Conservation (phyloP, 371 early-diverging fungal species). For the Smittium mucronatum region DNA sequence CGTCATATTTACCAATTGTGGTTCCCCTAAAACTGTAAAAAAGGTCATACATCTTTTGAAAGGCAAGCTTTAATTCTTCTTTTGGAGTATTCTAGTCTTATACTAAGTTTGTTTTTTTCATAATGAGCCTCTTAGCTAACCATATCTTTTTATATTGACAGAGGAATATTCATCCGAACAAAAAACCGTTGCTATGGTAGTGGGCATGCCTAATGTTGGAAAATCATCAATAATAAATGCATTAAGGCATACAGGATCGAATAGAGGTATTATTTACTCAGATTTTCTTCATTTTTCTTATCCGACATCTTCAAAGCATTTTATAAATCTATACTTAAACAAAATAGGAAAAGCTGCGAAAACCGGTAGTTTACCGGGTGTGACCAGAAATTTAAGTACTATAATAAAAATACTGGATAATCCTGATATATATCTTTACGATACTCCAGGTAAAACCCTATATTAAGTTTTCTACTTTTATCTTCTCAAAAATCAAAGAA, state of each 20-base stretch:
- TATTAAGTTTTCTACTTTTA: constrained; percentile 4
- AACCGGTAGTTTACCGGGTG: constrained; percentile 79
- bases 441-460: constrained; percentile 55
- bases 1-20: not conserved
- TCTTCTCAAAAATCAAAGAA: constrained; percentile 4
- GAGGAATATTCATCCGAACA: not conserved
- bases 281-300: not conserved
- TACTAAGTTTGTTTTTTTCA: too few species aligned
- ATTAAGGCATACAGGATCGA: constrained; percentile 55
- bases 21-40: not conserved
- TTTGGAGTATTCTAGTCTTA: too few species aligned
- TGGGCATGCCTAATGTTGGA: constrained; percentile 94
- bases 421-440: constrained; percentile 78
- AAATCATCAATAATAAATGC: constrained; percentile 86
- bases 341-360: constrained; percentile 66
- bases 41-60: not conserved
- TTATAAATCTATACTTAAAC: too few species aligned
- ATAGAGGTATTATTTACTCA: constrained; percentile 19
- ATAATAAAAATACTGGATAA: constrained; percentile 73
- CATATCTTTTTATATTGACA: too few species aligned
- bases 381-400: constrained; percentile 67
- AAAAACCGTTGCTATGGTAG: constrained; percentile 44
- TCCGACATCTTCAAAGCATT: too few species aligned
- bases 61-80: too few species aligned
- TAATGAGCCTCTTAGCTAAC: too few species aligned